A percentile compares a stretch with the other conserved stretches of the same genome.
Evolutionary conservation across 139 green algal species (phyloP).

Genomic region (Tetraselmis chui): DNA sequence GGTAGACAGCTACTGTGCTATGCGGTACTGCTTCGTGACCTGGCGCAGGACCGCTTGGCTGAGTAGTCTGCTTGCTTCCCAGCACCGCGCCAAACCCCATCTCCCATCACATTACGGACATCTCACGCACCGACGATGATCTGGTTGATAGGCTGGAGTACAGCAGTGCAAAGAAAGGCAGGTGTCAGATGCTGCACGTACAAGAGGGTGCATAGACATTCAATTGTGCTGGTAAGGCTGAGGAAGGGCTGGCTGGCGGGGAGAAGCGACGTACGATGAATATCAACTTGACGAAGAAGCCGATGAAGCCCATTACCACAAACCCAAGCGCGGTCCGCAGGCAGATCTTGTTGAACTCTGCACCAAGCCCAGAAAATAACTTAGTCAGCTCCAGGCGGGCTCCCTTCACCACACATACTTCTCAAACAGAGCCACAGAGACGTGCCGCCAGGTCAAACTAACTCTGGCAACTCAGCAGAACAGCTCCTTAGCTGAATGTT

Average conservation of each 20-base stretch:
- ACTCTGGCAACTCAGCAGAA: too few relatives aligned
- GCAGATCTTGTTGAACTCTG: slow-evolving; percentile 87
- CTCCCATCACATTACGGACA: too few relatives aligned
- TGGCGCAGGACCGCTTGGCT: too few relatives aligned
- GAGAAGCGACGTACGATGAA: slow-evolving; percentile 68
- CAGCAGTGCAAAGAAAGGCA: background rate
- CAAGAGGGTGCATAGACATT: background rate
- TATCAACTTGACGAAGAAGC: slow-evolving; percentile 97
- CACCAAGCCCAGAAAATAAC: background rate
- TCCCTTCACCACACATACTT: too few relatives aligned
- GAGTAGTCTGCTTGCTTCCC: too few relatives aligned
- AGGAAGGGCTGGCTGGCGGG: background rate
- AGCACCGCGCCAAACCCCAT: too few relatives aligned
- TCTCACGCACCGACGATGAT: slow-evolving; percentile 71
- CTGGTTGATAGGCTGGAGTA: slow-evolving; percentile 75
- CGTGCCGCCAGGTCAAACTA: too few relatives aligned
- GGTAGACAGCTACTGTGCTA: too few relatives aligned
- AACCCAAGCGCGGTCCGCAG: slow-evolving; percentile 80
- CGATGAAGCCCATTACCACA: slow-evolving; percentile 92
- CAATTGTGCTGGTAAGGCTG: background rate
- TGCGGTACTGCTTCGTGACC: too few relatives aligned
- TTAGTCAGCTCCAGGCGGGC: too few relatives aligned
- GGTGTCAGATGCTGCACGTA: background rate
- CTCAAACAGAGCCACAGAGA: too few relatives aligned
- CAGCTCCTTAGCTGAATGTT: too few relatives aligned